Conservation (phyloP, 1,284 basidiomycete genomes). For the Heterobasidion parviporum region DNA sequence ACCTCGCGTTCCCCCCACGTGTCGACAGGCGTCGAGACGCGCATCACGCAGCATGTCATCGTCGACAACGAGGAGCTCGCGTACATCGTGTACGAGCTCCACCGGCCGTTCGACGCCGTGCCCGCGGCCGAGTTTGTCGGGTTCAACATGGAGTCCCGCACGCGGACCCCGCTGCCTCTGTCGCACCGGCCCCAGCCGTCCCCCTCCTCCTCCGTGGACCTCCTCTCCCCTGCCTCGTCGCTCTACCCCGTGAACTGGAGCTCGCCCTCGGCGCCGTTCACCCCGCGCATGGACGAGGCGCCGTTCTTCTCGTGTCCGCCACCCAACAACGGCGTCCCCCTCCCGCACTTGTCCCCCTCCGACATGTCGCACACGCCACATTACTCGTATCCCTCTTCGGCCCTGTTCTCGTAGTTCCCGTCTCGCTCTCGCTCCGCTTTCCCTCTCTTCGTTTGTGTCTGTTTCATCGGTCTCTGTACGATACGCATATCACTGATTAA, state of each 20-base stretch:
- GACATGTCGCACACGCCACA: not conserved
- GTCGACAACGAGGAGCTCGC: constrained; percentile 55
- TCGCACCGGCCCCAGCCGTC: constrained; percentile 12
- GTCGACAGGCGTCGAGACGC: constrained; percentile 36
- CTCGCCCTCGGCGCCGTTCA: not conserved
- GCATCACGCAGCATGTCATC: constrained; percentile 59
- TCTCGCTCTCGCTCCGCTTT: not conserved
- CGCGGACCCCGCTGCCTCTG: constrained; percentile 16
- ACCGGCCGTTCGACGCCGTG: constrained; percentile 36
- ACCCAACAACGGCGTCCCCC: no score
- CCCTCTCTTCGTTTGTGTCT: not conserved
- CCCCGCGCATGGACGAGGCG: not conserved
- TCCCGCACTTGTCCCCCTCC: not conserved
- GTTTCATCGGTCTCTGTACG: not conserved
- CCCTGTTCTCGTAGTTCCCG: constrained; percentile 11
- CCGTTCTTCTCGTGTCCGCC: not conserved
- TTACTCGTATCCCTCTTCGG: constrained; percentile 6
- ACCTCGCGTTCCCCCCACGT: constrained; percentile 8
- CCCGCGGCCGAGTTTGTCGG: constrained; percentile 53
- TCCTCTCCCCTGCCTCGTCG: not conserved
- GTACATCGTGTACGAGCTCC: constrained; percentile 58
- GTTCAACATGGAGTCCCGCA: constrained; percentile 35
- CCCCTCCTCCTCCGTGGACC: constrained; percentile 1
- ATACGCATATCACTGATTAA: not conserved
- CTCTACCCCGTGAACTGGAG: not conserved